Percentiles rank a stretch among this genome's conserved stretches.
phyloP scores from a whole-genome alignment of 129 eudicot genomes.

The Lactuca sativa region DNA sequence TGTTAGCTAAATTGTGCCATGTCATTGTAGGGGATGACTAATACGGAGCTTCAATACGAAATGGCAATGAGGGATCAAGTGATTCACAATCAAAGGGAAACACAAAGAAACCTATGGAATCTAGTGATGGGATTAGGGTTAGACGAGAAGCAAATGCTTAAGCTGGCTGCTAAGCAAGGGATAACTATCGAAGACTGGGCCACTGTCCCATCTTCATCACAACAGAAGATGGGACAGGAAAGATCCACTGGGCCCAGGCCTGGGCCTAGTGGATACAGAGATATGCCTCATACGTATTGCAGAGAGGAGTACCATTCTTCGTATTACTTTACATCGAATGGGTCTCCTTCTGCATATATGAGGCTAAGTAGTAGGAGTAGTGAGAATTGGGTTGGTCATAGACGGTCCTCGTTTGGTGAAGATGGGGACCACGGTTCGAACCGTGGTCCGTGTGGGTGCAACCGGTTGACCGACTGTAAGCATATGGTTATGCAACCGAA shows the following conservation, averaged over 20 bases:
- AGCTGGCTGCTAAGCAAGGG: constrained; percentile 77
- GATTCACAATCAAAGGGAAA: constrained; percentile 76
- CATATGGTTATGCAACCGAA: constrained; percentile 20
- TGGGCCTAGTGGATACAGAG: constrained; percentile 29
- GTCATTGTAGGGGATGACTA: constrained; percentile 63
- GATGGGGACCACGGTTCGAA: not conserved
- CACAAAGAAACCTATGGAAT: constrained; percentile 76
- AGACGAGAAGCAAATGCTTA: constrained; percentile 60
- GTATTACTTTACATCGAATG: constrained; percentile 51
- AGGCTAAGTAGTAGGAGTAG: constrained; percentile 31
- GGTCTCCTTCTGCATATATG: constrained; percentile 38
- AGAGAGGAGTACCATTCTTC: constrained; percentile 67
- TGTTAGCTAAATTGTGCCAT: not conserved
- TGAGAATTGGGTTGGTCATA: constrained; percentile 33
- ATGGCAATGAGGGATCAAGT: constrained; percentile 93
- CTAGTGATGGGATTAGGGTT: constrained; percentile 72
- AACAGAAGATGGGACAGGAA: constrained; percentile 31
- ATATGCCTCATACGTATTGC: constrained; percentile 41
- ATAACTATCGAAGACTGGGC: constrained; percentile 72
- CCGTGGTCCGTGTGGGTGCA: constrained; percentile 1
- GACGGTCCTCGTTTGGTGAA: constrained; percentile 33
- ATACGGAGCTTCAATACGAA: constrained; percentile 84
- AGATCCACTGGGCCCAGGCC: constrained; percentile 37
- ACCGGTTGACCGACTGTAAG: constrained; percentile 24
- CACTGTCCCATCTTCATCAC: constrained; percentile 5